phyloP scores from a whole-genome alignment of 176 grass and related monocot species.

The Canna indica region DNA sequence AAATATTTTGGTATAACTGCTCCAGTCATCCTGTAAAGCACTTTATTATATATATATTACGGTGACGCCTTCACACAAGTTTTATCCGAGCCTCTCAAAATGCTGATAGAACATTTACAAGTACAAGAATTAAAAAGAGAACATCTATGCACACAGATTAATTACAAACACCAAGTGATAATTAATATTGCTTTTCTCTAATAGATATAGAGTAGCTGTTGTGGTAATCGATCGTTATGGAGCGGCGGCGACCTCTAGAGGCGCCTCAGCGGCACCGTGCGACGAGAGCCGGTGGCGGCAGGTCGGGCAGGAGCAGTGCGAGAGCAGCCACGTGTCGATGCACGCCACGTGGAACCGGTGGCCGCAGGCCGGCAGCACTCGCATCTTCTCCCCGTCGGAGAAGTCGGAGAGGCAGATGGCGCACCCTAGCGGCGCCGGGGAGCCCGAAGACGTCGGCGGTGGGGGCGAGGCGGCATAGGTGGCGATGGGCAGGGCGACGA shows the following conservation, averaged over 20 bases:
- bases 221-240: too few relatives aligned
- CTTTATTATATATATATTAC: too few relatives aligned
- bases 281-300: constrained; percentile 22
- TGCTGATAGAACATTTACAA: constrained; percentile 3
- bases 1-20: too few relatives aligned
- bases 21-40: too few relatives aligned
- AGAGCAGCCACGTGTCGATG: constrained; percentile 33
- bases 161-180: neutral
- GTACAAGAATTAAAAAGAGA: neutral
- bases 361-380: constrained; percentile 27
- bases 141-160: neutral
- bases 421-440: constrained; percentile 7
- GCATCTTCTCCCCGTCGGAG: constrained; percentile 29
- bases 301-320: constrained; percentile 32
- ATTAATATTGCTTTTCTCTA: too few relatives aligned
- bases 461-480: constrained; percentile 17
- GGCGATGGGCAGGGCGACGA: constrained; percentile 33
- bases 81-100: constrained; percentile 4
- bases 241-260: neutral
- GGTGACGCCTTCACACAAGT: too few relatives aligned
- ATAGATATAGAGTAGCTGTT: too few relatives aligned
- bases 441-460: neutral
- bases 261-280: neutral
- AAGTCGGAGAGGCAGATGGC: constrained; percentile 41
- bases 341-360: constrained; percentile 35